Evolutionary conservation across 1,284 basidiomycete species (phyloP).

Genomic region (Ceraceosorus guamensis): DNA sequence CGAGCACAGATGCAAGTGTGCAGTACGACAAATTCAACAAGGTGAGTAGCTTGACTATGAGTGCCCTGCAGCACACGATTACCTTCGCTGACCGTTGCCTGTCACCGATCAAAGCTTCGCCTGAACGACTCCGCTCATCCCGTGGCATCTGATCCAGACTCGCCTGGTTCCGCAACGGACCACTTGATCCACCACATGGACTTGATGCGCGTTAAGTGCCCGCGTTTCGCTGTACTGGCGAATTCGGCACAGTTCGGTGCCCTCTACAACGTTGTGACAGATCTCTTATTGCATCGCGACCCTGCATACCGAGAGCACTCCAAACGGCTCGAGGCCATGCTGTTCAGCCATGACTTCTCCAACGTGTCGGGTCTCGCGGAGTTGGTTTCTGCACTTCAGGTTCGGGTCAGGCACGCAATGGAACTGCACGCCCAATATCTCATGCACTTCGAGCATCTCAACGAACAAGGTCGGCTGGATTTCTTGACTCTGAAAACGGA

Average conservation of each 20-base stretch:
- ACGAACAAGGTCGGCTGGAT: constrained; percentile 54
- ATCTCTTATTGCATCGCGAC: constrained; percentile 75
- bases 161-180: constrained; percentile 50
- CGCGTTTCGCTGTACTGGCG: constrained; percentile 70
- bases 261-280: constrained; percentile 79
- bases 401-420: constrained; percentile 58
- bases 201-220: constrained; percentile 70
- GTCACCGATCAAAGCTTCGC: too few relatives aligned
- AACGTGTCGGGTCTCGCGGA: constrained; percentile 64
- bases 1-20: constrained; percentile 76
- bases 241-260: constrained; percentile 77
- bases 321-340: constrained; percentile 60
- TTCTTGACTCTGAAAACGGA: constrained; percentile 67
- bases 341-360: constrained; percentile 84
- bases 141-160: constrained; percentile 33
- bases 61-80: constrained; percentile 7
- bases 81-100: constrained; percentile 3
- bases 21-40: constrained; percentile 89
- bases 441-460: constrained; percentile 49
- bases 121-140: constrained; percentile 66
- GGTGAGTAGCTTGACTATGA: too few relatives aligned
- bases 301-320: constrained; percentile 54
- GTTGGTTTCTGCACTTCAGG: constrained; percentile 69
- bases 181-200: constrained; percentile 79
- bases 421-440: constrained; percentile 41